Conservation (phyloP, 2,329 filamentous ascomycete genomes). For the Trichophyton equinum region DNA sequence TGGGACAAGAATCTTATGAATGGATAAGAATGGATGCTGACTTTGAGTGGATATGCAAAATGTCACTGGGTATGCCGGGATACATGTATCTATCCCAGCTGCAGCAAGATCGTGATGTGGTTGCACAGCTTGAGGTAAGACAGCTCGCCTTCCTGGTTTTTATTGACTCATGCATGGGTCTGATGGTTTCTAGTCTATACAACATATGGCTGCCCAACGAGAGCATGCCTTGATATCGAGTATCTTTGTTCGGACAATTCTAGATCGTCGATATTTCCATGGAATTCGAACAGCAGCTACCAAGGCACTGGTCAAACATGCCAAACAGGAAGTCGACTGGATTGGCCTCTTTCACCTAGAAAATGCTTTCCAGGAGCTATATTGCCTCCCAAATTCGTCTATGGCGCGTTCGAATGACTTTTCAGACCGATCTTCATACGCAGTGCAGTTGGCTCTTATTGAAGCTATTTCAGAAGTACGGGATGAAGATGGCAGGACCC, state of each 20-base stretch:
- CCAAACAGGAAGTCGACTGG: conserved; percentile 56
- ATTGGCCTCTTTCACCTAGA: conserved; percentile 74
- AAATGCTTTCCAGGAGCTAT: conserved; percentile 76
- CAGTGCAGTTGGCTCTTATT: conserved; percentile 72
- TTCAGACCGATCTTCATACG: conserved; percentile 69
- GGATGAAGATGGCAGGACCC: conserved; percentile 62
- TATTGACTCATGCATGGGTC: conserved; percentile 2
- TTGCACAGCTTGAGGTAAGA: conserved; percentile 58
- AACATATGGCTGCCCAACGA: conserved; percentile 56
- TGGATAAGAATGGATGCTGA: conserved; percentile 98
- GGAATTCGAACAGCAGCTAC: conserved; percentile 82
- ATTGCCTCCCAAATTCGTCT: conserved; percentile 64
- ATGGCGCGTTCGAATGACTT: conserved; percentile 89
- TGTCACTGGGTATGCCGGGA: conserved; percentile 68
- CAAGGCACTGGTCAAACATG: conserved; percentile 62
- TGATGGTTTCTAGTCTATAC: conserved; percentile 45
- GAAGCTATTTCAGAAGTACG: conserved; percentile 67
- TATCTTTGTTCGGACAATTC: conserved; percentile 74
- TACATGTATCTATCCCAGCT: conserved; percentile 98
- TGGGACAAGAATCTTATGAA: conserved; percentile 94
- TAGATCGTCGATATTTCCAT: conserved; percentile 87
- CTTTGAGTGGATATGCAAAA: conserved; percentile 91
- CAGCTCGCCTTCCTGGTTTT: neutral
- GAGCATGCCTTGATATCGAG: conserved; percentile 75
- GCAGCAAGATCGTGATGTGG: conserved; percentile 91